phyloP scores from a whole-genome alignment of 306 rosid genomes.

The Quercus suber region DNA sequence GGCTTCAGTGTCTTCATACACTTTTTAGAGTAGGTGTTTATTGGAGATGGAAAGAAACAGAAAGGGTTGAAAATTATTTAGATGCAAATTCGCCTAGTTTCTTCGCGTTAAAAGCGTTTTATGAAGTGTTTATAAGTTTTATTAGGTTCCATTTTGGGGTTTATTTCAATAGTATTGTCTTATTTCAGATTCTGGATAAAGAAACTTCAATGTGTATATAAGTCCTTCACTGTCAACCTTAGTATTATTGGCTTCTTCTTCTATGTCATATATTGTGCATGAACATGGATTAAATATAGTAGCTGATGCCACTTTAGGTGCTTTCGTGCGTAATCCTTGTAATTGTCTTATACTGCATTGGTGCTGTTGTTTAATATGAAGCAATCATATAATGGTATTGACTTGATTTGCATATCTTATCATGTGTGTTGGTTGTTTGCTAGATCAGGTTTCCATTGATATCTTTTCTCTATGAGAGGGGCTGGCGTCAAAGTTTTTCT shows the following conservation, averaged over 20 bases:
- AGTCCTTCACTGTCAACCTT: not conserved
- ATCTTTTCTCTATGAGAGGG: conserved; percentile 89
- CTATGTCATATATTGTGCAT: not conserved
- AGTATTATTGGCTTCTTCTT: not conserved
- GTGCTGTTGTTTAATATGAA: not conserved
- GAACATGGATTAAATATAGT: not conserved
- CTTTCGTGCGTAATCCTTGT: not conserved
- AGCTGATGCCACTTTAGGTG: not conserved
- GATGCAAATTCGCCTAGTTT: not conserved
- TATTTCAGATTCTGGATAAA: not conserved
- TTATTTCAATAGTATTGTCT: not conserved
- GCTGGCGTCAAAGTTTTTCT: conserved; percentile 91
- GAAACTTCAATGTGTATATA: not conserved
- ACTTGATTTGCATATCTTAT: conserved; percentile 14
- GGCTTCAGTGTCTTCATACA: not conserved
- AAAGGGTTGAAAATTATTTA: not conserved
- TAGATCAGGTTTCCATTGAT: conserved; percentile 70
- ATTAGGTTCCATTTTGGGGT: not conserved
- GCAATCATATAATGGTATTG: conserved; percentile 3
- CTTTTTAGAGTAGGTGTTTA: not conserved
- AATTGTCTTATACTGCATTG: not conserved
- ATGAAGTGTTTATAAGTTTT: not conserved
- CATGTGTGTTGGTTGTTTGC: conserved; percentile 22
- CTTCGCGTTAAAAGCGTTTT: not conserved
- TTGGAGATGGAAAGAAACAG: not conserved